Percentiles rank a stretch among this genome's conserved stretches.
Evolutionary conservation across 2,329 filamentous ascomycete genomes (phyloP).

Genomic region (Knoxdaviesia capensis): DNA sequence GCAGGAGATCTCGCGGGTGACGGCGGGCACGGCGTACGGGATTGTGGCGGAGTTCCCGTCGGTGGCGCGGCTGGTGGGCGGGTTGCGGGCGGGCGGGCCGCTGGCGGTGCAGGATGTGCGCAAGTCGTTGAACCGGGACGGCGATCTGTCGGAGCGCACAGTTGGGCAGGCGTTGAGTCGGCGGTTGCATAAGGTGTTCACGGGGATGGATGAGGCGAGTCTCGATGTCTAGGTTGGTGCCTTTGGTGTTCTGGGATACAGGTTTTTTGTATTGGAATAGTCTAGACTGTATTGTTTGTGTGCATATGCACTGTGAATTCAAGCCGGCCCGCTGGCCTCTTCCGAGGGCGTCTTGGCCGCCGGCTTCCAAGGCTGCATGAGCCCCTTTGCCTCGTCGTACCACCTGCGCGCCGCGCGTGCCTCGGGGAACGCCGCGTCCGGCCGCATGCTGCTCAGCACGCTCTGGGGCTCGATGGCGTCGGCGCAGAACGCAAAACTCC

Average conservation of each 20-base stretch:
- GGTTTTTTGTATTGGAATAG: too few species aligned
- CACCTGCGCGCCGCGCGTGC: constrained; percentile 12
- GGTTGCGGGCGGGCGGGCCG: constrained; percentile 37
- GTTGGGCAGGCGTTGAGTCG: constrained; percentile 38
- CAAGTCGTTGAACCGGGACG: constrained; percentile 36
- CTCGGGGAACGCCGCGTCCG: constrained; percentile 3
- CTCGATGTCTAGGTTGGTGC: constrained; percentile 24
- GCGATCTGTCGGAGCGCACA: constrained; percentile 29
- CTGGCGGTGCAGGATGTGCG: constrained; percentile 38
- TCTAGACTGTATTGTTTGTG: too few species aligned
- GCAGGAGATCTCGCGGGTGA: constrained; percentile 53
- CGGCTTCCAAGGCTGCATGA: constrained; percentile 8
- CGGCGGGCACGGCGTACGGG: constrained; percentile 51
- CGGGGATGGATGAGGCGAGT: constrained; percentile 30
- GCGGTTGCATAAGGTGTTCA: constrained; percentile 39
- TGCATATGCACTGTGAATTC: too few species aligned
- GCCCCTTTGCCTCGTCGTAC: constrained; percentile 11
- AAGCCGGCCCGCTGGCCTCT: too few species aligned
- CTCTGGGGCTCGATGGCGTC: constrained; percentile 12
- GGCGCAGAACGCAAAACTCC: constrained; percentile 8
- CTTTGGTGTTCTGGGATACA: too few species aligned
- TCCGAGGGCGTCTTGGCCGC: not conserved
- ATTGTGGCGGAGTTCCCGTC: constrained; percentile 40
- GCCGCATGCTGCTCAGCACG: constrained; percentile 5
- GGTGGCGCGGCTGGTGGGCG: constrained; percentile 35